Percentiles rank a stretch among this genome's conserved stretches.
These are phyloP conservation scores for Fusarium succisae DNA, from an alignment of 2,329 filamentous ascomycete genomes.

Conservation along the genomic window DNA sequence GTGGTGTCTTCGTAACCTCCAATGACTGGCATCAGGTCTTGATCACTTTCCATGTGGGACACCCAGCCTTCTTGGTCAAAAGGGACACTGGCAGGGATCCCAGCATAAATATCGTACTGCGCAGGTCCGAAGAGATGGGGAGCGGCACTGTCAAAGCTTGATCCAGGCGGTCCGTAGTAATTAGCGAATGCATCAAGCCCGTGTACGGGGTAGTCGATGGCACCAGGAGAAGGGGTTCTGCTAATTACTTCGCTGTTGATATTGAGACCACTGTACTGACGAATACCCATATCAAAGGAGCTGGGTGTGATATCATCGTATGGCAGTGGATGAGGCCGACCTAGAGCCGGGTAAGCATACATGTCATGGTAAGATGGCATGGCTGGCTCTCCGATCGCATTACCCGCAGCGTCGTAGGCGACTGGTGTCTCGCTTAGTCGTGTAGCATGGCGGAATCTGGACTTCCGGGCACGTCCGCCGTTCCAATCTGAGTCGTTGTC, in stretches of 20 bases:
- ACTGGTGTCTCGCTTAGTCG: conserved; percentile 32
- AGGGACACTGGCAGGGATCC: conserved; percentile 7
- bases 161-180: conserved; percentile 16
- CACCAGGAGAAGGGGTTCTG: conserved; percentile 35
- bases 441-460: conserved; percentile 20
- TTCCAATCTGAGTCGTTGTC: conserved; percentile 40
- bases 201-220: conserved; percentile 24
- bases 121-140: conserved; percentile 11
- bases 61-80: conserved; percentile 28
- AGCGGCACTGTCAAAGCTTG: conserved; percentile 7
- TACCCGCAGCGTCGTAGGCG: conserved; percentile 13
- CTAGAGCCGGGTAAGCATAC: conserved; percentile 26
- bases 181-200: conserved; percentile 19
- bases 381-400: conserved; percentile 1
- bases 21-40: conserved; percentile 17
- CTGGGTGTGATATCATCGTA: conserved; percentile 26
- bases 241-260: conserved; percentile 16
- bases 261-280: conserved; percentile 15
- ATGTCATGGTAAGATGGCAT: conserved; percentile 19
- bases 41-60: conserved; percentile 3
- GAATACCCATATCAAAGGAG: conserved; percentile 20
- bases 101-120: conserved; percentile 21
- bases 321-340: conserved; percentile 4
- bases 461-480: conserved; percentile 12
- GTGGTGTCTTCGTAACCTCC: conserved; percentile 16